Conservation (phyloP, 2,329 filamentous ascomycete species). For the Tolypocladium cylindrosporum region DNA sequence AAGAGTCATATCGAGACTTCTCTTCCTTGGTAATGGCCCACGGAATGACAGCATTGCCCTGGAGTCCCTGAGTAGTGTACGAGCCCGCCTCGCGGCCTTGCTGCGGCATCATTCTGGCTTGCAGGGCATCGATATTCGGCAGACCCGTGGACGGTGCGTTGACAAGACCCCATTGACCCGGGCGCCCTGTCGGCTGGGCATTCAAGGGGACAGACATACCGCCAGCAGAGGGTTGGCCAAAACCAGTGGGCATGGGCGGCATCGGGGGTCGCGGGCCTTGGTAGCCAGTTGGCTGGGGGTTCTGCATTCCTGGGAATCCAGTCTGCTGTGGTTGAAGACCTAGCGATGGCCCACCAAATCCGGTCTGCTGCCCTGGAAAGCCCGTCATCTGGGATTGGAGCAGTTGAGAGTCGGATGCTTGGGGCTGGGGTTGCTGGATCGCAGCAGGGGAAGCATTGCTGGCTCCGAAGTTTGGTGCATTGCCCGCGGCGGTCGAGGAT, state of each 20-base stretch:
- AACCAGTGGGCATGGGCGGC: slow-evolving; percentile 64
- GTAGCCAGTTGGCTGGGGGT: slow-evolving; percentile 70
- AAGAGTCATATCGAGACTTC: slow-evolving; percentile 89
- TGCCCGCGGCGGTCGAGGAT: slow-evolving; percentile 43
- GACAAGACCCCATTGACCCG: slow-evolving; percentile 96
- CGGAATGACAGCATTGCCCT: slow-evolving; percentile 89
- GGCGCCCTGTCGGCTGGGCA: slow-evolving; percentile 85
- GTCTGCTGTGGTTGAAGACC: slow-evolving; percentile 59
- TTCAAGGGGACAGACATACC: slow-evolving; percentile 63
- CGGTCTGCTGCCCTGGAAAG: slow-evolving; percentile 47
- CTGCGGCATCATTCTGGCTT: slow-evolving; percentile 95
- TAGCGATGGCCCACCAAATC: slow-evolving; percentile 47
- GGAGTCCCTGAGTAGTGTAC: slow-evolving; percentile 77
- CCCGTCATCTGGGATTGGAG: slow-evolving; percentile 60
- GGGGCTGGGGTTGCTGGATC: slow-evolving; percentile 62
- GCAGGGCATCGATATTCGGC: slow-evolving; percentile 87
- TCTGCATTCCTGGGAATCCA: slow-evolving; percentile 56
- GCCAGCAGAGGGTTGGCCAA: slow-evolving; percentile 41
- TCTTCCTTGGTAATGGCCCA: slow-evolving; percentile 99
- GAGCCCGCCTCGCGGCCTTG: slow-evolving; percentile 74
- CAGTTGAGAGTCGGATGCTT: slow-evolving; percentile 60
- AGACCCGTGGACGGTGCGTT: slow-evolving; percentile 84
- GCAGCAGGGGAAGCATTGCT: slow-evolving; percentile 39
- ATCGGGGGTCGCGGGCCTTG: slow-evolving; percentile 79
- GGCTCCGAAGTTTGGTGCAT: slow-evolving; percentile 59